Percentiles rank a stretch among this genome's conserved stretches.
These are phyloP conservation scores for Claviceps monticola DNA, from an alignment of 2,329 filamentous ascomycete species.

Conservation along the genomic window DNA sequence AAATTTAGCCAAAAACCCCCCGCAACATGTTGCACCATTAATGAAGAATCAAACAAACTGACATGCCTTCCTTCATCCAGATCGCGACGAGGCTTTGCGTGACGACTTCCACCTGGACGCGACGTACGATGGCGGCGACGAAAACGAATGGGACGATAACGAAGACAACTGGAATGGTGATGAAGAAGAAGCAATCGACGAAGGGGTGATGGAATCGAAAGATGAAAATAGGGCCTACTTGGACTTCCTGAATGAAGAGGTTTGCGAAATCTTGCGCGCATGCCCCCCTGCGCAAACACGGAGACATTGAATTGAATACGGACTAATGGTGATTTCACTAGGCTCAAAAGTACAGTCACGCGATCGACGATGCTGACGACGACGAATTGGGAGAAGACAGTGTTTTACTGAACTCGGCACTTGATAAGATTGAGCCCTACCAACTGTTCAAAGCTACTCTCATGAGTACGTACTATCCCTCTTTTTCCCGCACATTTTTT, in stretches of 20 bases:
- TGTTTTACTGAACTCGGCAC: slow-evolving; percentile 78
- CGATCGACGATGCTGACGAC: slow-evolving; percentile 56
- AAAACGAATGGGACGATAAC: slow-evolving; percentile 73
- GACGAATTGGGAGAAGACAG: slow-evolving; percentile 90
- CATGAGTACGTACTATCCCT: slow-evolving; percentile 49
- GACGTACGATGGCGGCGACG: slow-evolving; percentile 50
- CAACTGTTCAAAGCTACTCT: slow-evolving; percentile 72
- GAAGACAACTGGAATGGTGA: slow-evolving; percentile 64
- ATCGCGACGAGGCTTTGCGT: slow-evolving; percentile 81
- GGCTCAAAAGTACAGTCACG: slow-evolving; percentile 71
- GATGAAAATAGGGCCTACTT: slow-evolving; percentile 92
- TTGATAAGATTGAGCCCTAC: slow-evolving; percentile 94
- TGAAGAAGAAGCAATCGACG: slow-evolving; percentile 55
- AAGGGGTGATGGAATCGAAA: slow-evolving; percentile 52
- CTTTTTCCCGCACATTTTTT: background rate
- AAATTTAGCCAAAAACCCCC: too few species aligned
- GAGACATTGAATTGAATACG: background rate
- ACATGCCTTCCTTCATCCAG: slow-evolving; percentile 24
- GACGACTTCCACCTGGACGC: slow-evolving; percentile 69
- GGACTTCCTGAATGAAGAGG: slow-evolving; percentile 89
- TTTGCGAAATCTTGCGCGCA: slow-evolving; percentile 21
- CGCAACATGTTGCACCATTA: too few species aligned
- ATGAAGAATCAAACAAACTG: too few species aligned
- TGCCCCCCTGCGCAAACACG: too few species aligned
- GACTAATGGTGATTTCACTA: slow-evolving; percentile 17